Evolutionary conservation across 2,329 filamentous ascomycete species (phyloP).

Genomic region (Neonectria faginata): DNA sequence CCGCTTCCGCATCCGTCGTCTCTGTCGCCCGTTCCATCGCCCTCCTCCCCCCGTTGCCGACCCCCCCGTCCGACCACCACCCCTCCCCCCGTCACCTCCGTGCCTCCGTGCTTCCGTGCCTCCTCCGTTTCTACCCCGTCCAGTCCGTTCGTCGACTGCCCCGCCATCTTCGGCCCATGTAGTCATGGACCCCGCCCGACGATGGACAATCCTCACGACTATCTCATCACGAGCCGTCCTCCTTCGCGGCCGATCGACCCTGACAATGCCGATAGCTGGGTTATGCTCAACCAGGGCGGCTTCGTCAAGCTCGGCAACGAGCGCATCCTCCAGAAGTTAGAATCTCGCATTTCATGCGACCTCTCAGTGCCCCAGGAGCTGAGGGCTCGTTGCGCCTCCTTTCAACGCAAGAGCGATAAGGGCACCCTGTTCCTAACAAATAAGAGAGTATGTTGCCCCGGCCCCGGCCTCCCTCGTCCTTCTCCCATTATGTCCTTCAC

Average conservation of each 20-base stretch:
- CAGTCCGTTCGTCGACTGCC: constrained; percentile 43
- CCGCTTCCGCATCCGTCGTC: constrained; percentile 6
- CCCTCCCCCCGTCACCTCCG: constrained; percentile 16
- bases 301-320: constrained; percentile 90
- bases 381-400: constrained; percentile 68
- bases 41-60: constrained; percentile 2
- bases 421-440: constrained; percentile 87
- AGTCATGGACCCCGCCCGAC: constrained; percentile 50
- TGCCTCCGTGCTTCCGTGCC: constrained; percentile 19
- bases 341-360: constrained; percentile 80
- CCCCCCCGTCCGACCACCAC: constrained; percentile 22
- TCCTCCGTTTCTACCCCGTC: constrained; percentile 20
- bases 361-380: constrained; percentile 78
- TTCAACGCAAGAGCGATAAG: constrained; percentile 78
- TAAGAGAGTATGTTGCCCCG: constrained; percentile 70
- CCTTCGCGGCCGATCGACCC: constrained; percentile 55
- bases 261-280: constrained; percentile 77
- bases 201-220: constrained; percentile 58
- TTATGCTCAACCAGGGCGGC: constrained; percentile 85
- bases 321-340: constrained; percentile 82
- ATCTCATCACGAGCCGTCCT: constrained; percentile 53
- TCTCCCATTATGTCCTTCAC: background rate
- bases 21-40: constrained; percentile 15
- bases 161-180: constrained; percentile 48
- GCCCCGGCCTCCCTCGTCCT: background rate